These are phyloP conservation scores for Linum lewisii DNA, from an alignment of 345 rosid genomes.

Conservation along the genomic window DNA sequence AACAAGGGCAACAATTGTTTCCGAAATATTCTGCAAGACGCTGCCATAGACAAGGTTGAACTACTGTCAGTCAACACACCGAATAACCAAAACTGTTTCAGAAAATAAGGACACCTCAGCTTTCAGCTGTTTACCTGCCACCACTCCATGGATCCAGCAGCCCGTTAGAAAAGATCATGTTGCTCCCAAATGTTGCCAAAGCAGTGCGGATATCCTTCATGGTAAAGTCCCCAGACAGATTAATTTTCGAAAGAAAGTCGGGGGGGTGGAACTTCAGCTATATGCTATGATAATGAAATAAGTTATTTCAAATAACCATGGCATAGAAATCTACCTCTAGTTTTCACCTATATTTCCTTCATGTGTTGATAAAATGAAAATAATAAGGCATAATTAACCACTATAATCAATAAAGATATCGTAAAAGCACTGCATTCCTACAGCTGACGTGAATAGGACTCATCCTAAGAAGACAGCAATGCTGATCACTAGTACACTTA, in stretches of 20 bases:
- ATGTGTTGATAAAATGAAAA: neutral
- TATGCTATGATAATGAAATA: too few species aligned
- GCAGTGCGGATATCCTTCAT: conserved; percentile 59
- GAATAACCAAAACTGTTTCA: too few species aligned
- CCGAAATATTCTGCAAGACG: conserved; percentile 65
- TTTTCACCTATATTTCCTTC: neutral
- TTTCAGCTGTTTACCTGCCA: conserved; percentile 42
- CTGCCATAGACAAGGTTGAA: conserved; percentile 33
- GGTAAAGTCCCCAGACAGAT: neutral
- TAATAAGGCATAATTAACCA: neutral
- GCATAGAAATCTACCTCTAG: neutral
- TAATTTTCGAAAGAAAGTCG: too few species aligned
- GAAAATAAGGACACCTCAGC: neutral
- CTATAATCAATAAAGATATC: neutral
- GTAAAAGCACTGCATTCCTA: neutral
- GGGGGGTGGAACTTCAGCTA: too few species aligned
- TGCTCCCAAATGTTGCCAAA: conserved; percentile 67
- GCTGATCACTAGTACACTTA: conserved; percentile 24
- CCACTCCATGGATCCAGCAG: conserved; percentile 98
- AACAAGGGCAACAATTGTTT: conserved; percentile 69
- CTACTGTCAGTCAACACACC: conserved; percentile 13
- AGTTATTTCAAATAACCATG: neutral
- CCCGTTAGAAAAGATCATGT: conserved; percentile 93
- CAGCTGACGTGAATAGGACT: neutral
- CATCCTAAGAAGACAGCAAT: neutral